Evolutionary conservation across 306 rosid species (phyloP), one percentile per base, ranked within the genome.

Genomic region (Corylus heterophylla): DNA sequence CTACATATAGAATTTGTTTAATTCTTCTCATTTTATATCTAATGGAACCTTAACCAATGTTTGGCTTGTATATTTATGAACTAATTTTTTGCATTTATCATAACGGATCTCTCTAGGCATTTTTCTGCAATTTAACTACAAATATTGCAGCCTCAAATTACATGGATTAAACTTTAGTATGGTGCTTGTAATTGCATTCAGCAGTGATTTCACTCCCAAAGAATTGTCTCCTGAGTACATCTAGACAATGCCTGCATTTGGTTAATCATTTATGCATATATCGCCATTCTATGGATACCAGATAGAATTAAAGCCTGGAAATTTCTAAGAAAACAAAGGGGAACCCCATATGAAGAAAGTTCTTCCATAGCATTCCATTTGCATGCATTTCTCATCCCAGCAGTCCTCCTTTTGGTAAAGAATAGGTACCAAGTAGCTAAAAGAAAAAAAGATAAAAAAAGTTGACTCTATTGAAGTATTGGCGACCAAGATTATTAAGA

Each of bases 291-390:
- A 77, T 11, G 35, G 56, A 66, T 71, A 12, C 69, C 82, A 74
- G 88, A 83, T 7, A 88, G 82, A 74, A 79, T 71, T 12, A 88
- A 70, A 77, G 92, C 94, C 49, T 88, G 74, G n/a, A 83, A 49
- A 61, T 88, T 89, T 17, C 92, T 91, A 22, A 91, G n/a, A 48
- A 78, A 69, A 78, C 87, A 80, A 67, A 88, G 73, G 37, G 44
- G 69, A 89, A 75, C 92, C 94, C 97, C 97, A 89, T 14, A 88
- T 76, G 48, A 90, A 29, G 55, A 90, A 92, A 70, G 87, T 91
- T 69, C 14, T 71, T 74, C 54, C 69, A 45, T 85, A 94, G 79
- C 98, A 94, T 37, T 81, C 81, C 80, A 81, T 89, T 69, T 97
- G 92, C 56, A 88, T 62, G 88, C 94, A 89, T 29, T 84, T 85